phyloP scores from a whole-genome alignment of 768 basidiomycete species.

The Coprinellus micaceus region DNA sequence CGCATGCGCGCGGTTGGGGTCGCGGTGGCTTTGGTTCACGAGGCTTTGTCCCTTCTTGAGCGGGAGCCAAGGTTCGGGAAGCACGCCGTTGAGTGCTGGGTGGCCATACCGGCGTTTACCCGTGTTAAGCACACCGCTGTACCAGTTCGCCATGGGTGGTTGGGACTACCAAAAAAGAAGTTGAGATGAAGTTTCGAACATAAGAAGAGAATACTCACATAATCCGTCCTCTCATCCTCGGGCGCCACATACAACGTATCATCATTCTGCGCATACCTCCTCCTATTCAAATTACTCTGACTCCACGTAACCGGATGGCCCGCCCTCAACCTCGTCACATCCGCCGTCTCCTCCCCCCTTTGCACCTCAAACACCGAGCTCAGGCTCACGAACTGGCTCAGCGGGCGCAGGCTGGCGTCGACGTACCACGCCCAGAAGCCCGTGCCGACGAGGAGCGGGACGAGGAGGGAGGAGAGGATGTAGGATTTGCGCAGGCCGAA shows the following conservation, averaged over 20 bases:
- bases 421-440: conserved; percentile 80
- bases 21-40: conserved; percentile 49
- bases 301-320: conserved; percentile 88
- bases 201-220: conserved; percentile 43
- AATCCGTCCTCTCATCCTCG: conserved; percentile 89
- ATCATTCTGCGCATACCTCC: conserved; percentile 89
- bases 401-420: conserved; percentile 58
- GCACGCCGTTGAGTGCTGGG: conserved; percentile 88
- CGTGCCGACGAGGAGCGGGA: conserved; percentile 74
- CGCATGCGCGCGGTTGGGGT: conserved; percentile 32
- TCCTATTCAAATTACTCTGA: conserved; percentile 83
- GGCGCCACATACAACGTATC: conserved; percentile 95
- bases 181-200: conserved; percentile 1
- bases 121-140: conserved; percentile 90
- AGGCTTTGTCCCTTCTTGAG: conserved; percentile 78
- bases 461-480: conserved; percentile 52
- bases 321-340: conserved; percentile 66
- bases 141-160: conserved; percentile 96
- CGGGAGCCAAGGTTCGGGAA: conserved; percentile 94
- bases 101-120: conserved; percentile 93
- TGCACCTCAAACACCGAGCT: conserved; percentile 88
- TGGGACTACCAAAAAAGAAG: conserved; percentile 59
- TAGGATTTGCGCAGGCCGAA: conserved; percentile 63
- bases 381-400: conserved; percentile 81
- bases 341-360: conserved; percentile 81